Conservation (phyloP, 176 grass and related monocot genomes). For the Rhipidocladum racemiflorum region DNA sequence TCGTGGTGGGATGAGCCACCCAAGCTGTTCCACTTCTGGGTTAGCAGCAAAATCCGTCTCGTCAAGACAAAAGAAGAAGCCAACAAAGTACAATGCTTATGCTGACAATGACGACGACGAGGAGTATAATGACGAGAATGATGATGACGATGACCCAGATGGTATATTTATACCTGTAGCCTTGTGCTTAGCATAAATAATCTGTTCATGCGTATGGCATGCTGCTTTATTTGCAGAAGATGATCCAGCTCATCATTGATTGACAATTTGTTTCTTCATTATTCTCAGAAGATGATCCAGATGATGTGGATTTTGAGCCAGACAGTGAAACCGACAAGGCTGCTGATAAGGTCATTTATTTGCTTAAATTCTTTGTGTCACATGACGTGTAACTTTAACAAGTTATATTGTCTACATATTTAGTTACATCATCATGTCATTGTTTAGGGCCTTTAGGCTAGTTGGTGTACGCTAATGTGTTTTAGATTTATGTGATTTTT, state of each 20-base stretch:
- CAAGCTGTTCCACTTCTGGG: constrained; percentile 57
- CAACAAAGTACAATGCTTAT: constrained; percentile 52
- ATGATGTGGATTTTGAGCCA: constrained; percentile 97
- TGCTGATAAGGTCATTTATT: constrained; percentile 61
- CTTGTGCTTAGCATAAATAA: constrained; percentile 3
- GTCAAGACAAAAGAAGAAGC: constrained; percentile 56
- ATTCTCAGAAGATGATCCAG: constrained; percentile 90
- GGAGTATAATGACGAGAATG: constrained; percentile 48
- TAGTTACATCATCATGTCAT: constrained; percentile 4
- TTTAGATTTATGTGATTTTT: not conserved
- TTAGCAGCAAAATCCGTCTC: constrained; percentile 44
- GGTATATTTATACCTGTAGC: constrained; percentile 53
- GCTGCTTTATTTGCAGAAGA: constrained; percentile 10
- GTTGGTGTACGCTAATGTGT: constrained; percentile 10
- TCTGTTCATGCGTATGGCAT: not conserved
- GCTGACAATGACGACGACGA: constrained; percentile 42
- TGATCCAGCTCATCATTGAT: constrained; percentile 6
- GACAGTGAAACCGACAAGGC: constrained; percentile 81
- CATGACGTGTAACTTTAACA: constrained; percentile 16
- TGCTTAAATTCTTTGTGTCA: not conserved
- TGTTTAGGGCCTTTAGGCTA: not conserved
- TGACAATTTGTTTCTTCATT: constrained; percentile 30
- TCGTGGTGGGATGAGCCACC: constrained; percentile 44
- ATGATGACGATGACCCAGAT: constrained; percentile 52
- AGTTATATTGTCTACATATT: constrained; percentile 28